Base-by-base conservation (phyloP, 1,284 basidiomycete genomes). In the Sparassis latifolia region DNA sequence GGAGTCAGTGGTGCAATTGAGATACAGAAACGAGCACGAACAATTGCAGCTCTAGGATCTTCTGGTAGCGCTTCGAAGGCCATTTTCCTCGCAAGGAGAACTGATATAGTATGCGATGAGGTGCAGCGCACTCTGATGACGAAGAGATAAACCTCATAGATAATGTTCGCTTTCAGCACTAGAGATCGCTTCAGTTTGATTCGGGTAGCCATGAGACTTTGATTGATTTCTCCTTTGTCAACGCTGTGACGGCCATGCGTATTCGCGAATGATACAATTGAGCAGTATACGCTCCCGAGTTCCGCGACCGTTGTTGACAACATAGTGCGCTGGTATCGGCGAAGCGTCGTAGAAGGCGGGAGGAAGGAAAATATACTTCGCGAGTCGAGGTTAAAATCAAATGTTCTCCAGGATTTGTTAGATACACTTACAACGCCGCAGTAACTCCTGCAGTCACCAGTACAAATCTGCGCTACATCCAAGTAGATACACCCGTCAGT, bases 321-420 rank as follows among this genome's bases (percentile, higher is more conserved):
- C 6, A 79, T 72, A 10, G 72, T 72, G 3, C 86, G 78, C 54
- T 86, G 77, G 59, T 87, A 88, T n/a, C 68, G 66, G 10, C 86
- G 76, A 45, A 89, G 77, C 0, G 86, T 86, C 1, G 79, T 85
- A 0, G 82, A 77, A 0, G 86, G 86, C 2, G 86, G 86, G 5
- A 88, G 66, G 65, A 83, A 78, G 0, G 84, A 86, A 52, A 84
- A 77, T 28, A 86, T 64, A 53, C 85, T 87, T 37, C 32, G 35
- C 10, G 10, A 45, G 20, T 37, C 20, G 20, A 20, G 20, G 20
- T 20, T 20, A 29, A 52, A 20, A 4, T 5, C 10, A 20, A 28
- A 42, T 42, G 28, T 43, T 44, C 31, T 30, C n/a, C 20, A 20
- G 20, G 20, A 20, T 20, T 20, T 20, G 20, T 10, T 20, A 7